phyloP scores from a whole-genome alignment of 306 rosid species.

The Medicago truncatula region MtrunA17r5.0-ANR NC_053046.1:40290001-40290500 shows the following conservation, averaged over 20 bases:
- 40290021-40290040: background rate
- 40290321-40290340: background rate
- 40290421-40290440: background rate
- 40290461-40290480: background rate
- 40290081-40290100: background rate
- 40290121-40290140: background rate
- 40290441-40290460: background rate
- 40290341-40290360: conserved; percentile 1
- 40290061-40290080: background rate
- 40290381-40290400: background rate
- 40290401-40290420: background rate
- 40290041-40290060: conserved; percentile 8
- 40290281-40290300: conserved; percentile 4
- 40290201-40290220: background rate
- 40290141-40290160: background rate
- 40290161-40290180: background rate
- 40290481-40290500: background rate
- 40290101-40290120: background rate
- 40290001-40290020: conserved; percentile 1
- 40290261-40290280: conserved; percentile 21
- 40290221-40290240: background rate
- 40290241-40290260: background rate
- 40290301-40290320: background rate
- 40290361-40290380: background rate
- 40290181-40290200: background rate